phyloP scores from a whole-genome alignment of 1,139 yeast species.

The Arxiozyma telluris region DNA sequence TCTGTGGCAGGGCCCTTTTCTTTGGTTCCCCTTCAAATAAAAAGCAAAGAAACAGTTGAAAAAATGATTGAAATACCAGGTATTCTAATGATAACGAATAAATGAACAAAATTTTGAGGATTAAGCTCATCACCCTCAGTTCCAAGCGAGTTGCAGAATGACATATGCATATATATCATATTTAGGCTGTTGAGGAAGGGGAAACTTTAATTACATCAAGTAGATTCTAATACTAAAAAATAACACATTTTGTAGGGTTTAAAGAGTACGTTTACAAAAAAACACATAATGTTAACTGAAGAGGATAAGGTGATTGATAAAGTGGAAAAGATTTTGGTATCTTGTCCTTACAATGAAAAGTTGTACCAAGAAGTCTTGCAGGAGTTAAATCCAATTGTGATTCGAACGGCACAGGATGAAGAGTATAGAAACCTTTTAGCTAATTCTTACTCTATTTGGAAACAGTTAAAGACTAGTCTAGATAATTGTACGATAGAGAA shows the following conservation, averaged over 20 bases:
- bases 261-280: neutral
- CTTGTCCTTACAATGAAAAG: conserved; percentile 4
- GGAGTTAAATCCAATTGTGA: conserved; percentile 19
- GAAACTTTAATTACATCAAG: too few relatives aligned
- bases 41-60: neutral
- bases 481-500: conserved; percentile 4
- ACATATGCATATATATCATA: too few relatives aligned
- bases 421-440: conserved; percentile 18
- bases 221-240: too few relatives aligned
- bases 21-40: neutral
- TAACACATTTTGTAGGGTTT: too few relatives aligned
- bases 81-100: too few relatives aligned
- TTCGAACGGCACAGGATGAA: conserved; percentile 20
- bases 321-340: conserved; percentile 7
- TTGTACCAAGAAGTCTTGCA: conserved; percentile 8
- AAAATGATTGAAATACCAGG: too few relatives aligned
- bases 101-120: neutral
- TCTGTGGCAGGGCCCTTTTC: too few relatives aligned
- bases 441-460: conserved; percentile 16
- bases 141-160: neutral
- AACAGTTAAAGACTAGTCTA: conserved; percentile 8
- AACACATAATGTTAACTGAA: conserved; percentile 1
- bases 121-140: neutral
- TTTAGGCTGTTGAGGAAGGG: too few relatives aligned
- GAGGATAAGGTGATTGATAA: conserved; percentile 6